phyloP scores from a whole-genome alignment of 202 grass and related monocot genomes.

The Bolboschoenoplectus hybrid region DNA sequence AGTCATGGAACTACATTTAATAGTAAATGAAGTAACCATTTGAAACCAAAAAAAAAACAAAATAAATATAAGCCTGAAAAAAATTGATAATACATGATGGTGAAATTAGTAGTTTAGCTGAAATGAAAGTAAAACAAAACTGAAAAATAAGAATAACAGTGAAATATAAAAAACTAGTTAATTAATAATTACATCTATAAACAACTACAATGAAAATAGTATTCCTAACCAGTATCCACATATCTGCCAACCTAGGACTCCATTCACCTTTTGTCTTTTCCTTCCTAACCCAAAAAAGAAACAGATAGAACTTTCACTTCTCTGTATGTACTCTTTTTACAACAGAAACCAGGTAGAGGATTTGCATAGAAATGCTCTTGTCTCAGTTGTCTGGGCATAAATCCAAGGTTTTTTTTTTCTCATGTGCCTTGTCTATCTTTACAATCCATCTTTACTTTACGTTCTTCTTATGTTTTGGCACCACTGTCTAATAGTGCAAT shows the following conservation, averaged over 20 bases:
- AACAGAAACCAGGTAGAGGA: slow-evolving; percentile 81
- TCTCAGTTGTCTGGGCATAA: slow-evolving; percentile 25
- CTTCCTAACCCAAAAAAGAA: slow-evolving; percentile 24
- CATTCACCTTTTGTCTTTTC: slow-evolving; percentile 10
- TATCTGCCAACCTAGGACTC: too few species aligned
- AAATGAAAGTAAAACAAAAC: not conserved
- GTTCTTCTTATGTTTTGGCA: too few species aligned
- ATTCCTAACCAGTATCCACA: too few species aligned
- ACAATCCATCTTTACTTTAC: slow-evolving; percentile 48
- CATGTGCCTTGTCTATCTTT: slow-evolving; percentile 65
- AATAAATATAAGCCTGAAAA: not conserved
- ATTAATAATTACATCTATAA: too few species aligned
- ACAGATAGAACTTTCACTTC: slow-evolving; percentile 39
- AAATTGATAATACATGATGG: not conserved
- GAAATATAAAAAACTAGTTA: too few species aligned
- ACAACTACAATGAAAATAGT: too few species aligned
- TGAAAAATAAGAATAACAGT: not conserved
- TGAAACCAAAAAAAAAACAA: not conserved
- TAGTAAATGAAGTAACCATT: not conserved
- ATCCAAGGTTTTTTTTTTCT: slow-evolving; percentile 39
- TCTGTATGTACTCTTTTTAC: slow-evolving; percentile 50
- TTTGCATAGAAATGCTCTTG: slow-evolving; percentile 90
- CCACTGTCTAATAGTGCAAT: too few species aligned
- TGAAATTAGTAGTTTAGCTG: slow-evolving; percentile 1
- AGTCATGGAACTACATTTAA: not conserved